Evolutionary conservation across 148 eudicot species (phyloP).

Genomic region (Camellia sinensis): DNA sequence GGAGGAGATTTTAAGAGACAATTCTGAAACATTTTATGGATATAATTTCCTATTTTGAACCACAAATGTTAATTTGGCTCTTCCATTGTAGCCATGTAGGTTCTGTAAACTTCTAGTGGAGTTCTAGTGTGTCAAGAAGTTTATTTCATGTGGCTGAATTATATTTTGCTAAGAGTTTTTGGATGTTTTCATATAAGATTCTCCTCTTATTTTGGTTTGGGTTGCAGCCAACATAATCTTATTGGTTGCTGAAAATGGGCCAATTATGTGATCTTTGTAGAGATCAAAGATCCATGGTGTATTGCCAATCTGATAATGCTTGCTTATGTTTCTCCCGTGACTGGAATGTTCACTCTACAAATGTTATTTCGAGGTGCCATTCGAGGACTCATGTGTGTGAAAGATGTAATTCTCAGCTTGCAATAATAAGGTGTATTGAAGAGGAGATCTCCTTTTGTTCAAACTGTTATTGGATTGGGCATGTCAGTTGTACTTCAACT

Average conservation of each 20-base stretch:
- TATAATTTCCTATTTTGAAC: too few species aligned
- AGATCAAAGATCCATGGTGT: constrained; percentile 20
- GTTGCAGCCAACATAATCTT: not conserved
- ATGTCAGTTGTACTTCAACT: constrained; percentile 31
- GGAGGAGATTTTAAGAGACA: too few species aligned
- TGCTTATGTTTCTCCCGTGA: constrained; percentile 66
- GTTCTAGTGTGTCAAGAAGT: too few species aligned
- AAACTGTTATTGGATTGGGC: constrained; percentile 54
- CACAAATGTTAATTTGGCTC: too few species aligned
- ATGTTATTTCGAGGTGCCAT: constrained; percentile 79
- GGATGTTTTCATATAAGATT: constrained; percentile 2
- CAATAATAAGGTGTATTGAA: constrained; percentile 59
- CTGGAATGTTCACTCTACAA: constrained; percentile 47
- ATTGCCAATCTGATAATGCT: constrained; percentile 84
- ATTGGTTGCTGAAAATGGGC: constrained; percentile 42
- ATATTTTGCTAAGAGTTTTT: not conserved
- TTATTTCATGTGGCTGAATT: too few species aligned
- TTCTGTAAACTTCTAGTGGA: not conserved
- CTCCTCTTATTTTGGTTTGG: not conserved
- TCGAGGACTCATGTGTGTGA: constrained; percentile 77
- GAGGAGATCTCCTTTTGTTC: constrained; percentile 67
- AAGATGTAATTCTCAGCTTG: constrained; percentile 67
- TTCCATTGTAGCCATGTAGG: too few species aligned
- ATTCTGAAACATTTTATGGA: too few species aligned
- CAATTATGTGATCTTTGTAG: constrained; percentile 71